phyloP scores from a whole-genome alignment of 768 basidiomycete species.

The Russula abietina region DNA sequence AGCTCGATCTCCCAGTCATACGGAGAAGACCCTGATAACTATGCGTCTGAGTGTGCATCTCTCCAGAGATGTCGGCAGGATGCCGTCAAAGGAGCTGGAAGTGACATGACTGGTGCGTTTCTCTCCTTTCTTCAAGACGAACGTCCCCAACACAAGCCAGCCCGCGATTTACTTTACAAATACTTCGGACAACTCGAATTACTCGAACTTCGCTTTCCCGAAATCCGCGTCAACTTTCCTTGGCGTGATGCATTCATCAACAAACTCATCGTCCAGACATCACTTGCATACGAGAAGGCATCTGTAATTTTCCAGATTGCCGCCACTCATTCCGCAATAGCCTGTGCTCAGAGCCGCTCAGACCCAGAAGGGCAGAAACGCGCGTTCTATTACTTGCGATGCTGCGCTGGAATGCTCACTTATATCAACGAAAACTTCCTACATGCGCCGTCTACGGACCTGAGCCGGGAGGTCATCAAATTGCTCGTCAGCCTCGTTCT shows the following conservation, averaged over 20 bases:
- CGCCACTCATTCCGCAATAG: constrained; percentile 87
- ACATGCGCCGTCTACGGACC: constrained; percentile 93
- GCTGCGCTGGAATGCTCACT: constrained; percentile 91
- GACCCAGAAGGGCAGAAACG: constrained; percentile 40
- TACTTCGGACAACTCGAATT: constrained; percentile 99
- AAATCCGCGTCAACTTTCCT: constrained; percentile 91
- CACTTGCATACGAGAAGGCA: constrained; percentile 97
- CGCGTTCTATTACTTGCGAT: constrained; percentile 85
- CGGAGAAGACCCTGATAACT: constrained; percentile 87
- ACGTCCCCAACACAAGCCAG: constrained; percentile 34
- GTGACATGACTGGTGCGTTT: constrained; percentile 80
- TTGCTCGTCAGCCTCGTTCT: constrained; percentile 83
- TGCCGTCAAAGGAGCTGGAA: constrained; percentile 92
- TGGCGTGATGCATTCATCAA: constrained; percentile 97
- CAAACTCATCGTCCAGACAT: constrained; percentile 91
- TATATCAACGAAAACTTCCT: constrained; percentile 99
- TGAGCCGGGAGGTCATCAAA: constrained; percentile 91
- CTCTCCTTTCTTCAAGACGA: constrained; percentile 4
- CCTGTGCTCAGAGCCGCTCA: constrained; percentile 70
- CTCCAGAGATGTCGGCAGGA: constrained; percentile 93
- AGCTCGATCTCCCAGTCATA: constrained; percentile 86
- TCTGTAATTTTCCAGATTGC: constrained; percentile 96
- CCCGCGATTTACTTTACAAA: constrained; percentile 92
- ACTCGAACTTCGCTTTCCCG: constrained; percentile 92
- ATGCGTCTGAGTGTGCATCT: constrained; percentile 73